A percentile compares a stretch with the other conserved stretches of the same genome.
phyloP scores from a whole-genome alignment of 208 protist species.

The Trypanosoma lewisi region DNA sequence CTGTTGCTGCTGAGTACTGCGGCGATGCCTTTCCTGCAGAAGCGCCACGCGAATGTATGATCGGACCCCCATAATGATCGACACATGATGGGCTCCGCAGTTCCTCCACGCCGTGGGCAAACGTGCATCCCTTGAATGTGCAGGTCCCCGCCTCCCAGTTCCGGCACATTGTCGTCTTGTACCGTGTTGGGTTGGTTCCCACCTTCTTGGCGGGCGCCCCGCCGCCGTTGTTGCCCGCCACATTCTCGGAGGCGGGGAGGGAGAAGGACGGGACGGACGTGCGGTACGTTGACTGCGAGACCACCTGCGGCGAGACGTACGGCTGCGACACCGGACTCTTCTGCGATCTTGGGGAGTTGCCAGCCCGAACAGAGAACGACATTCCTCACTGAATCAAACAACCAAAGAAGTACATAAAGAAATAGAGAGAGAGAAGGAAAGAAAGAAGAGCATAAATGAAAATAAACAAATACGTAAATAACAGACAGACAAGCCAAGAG shows the following conservation, averaged over 20 bases:
- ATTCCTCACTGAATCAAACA: slow-evolving; percentile 27
- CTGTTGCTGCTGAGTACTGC: slow-evolving; percentile 24
- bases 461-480: neutral
- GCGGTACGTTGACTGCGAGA: slow-evolving; percentile 20
- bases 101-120: slow-evolving; percentile 84
- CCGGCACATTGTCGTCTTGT: slow-evolving; percentile 85
- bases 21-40: slow-evolving; percentile 36
- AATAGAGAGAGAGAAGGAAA: neutral
- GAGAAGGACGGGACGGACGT: slow-evolving; percentile 44
- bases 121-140: slow-evolving; percentile 75
- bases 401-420: slow-evolving; percentile 7
- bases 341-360: slow-evolving; percentile 44
- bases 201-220: slow-evolving; percentile 33
- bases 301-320: slow-evolving; percentile 35
- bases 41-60: slow-evolving; percentile 33
- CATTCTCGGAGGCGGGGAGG: slow-evolving; percentile 29
- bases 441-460: neutral
- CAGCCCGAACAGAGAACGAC: slow-evolving; percentile 68
- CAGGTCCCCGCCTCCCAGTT: slow-evolving; percentile 77
- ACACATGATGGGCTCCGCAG: slow-evolving; percentile 48
- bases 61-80: slow-evolving; percentile 36
- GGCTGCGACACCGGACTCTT: slow-evolving; percentile 45
- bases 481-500: neutral
- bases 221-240: slow-evolving; percentile 22
- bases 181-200: slow-evolving; percentile 74